Base-by-base conservation (phyloP, 2,329 filamentous ascomycete species). In the Fusarium neocosmosporiellum region DNA sequence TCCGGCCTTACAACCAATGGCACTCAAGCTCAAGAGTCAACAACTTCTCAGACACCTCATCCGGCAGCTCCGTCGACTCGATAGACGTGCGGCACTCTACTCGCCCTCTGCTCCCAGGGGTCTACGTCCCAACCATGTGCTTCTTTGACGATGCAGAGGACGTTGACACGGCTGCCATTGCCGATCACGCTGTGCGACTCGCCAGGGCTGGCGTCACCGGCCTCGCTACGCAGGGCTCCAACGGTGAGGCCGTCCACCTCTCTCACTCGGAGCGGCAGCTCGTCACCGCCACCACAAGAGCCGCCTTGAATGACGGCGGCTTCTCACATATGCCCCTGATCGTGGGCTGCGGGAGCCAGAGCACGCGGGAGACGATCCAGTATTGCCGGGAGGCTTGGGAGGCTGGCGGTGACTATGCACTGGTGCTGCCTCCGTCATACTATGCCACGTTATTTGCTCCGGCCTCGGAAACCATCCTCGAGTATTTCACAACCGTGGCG, bases 181-280 rank as follows among this genome's bases (percentile, higher is more conserved):
- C 88, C 57, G 86, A 84, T 59, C 85, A 89, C 79, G 90, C 92
- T 39, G 88, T 93, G 60, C 89, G 91, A 76, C 89, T 96, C n/a
- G 93, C 92, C 54, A 86, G 90, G 77, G 89, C 92, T 31, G 93
- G 93, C 71, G 89, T 95, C 46, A 88, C 91, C 18, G 93, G 93
- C 22, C 86, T 96, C 54, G 92, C 93, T 57, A 93, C 92, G 13
- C 93, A 95, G 80, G 93, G 93, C 54, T 94, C 92, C 78, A 96
- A 96, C 78, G 93, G 93, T 76, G 94, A 96, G 84, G 93, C 94
- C 9, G 93, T 95, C 14, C 93, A 95, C 78, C 87, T 96, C 36
- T 90, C 91, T 48, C 91, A 91, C 75, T 84, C 88, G 27, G 93
- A 96, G 83, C 89, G 93, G 67, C 87, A 88, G 55, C 83, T 89